Percentiles rank a stretch among this genome's conserved stretches.
Evolutionary conservation across 768 basidiomycete species (phyloP).

Genomic region (Lactarius psammicola): DNA sequence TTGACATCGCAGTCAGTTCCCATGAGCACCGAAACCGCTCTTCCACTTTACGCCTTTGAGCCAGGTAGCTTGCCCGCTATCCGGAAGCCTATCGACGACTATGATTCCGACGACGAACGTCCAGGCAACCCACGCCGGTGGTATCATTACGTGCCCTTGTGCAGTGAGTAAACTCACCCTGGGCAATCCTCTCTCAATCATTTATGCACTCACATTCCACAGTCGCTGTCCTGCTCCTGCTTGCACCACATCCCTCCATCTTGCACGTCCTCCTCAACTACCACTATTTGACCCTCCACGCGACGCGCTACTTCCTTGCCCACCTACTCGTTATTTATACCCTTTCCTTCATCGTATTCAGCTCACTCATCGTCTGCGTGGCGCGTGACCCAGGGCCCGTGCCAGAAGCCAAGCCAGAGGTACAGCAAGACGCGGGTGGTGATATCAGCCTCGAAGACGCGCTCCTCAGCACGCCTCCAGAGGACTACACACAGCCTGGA

Average conservation of each 20-base stretch:
- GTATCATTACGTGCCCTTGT: slow-evolving; percentile 28
- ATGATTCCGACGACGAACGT: slow-evolving; percentile 19
- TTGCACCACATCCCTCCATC: slow-evolving; percentile 74
- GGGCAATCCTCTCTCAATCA: not conserved
- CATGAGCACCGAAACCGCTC: not conserved
- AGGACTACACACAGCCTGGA: slow-evolving; percentile 52
- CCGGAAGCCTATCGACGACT: not conserved
- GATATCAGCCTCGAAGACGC: slow-evolving; percentile 57
- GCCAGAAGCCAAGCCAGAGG: slow-evolving; percentile 22
- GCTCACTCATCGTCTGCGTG: slow-evolving; percentile 70
- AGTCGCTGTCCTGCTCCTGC: slow-evolving; percentile 55
- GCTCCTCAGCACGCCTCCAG: slow-evolving; percentile 45
- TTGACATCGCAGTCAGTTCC: not conserved
- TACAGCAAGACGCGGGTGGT: slow-evolving; percentile 33
- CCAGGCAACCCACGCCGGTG: slow-evolving; percentile 21
- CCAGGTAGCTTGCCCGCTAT: slow-evolving; percentile 12
- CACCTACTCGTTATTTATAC: slow-evolving; percentile 63
- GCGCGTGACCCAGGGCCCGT: slow-evolving; percentile 75
- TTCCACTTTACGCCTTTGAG: slow-evolving; percentile 20
- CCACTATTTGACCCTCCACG: slow-evolving; percentile 55
- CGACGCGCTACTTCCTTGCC: slow-evolving; percentile 44
- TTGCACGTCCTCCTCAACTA: slow-evolving; percentile 66
- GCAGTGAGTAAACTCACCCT: slow-evolving; percentile 12
- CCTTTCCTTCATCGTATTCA: slow-evolving; percentile 66
- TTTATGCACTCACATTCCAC: not conserved